Base-by-base conservation (phyloP, 768 basidiomycete genomes). In the Russula vinacea region DNA sequence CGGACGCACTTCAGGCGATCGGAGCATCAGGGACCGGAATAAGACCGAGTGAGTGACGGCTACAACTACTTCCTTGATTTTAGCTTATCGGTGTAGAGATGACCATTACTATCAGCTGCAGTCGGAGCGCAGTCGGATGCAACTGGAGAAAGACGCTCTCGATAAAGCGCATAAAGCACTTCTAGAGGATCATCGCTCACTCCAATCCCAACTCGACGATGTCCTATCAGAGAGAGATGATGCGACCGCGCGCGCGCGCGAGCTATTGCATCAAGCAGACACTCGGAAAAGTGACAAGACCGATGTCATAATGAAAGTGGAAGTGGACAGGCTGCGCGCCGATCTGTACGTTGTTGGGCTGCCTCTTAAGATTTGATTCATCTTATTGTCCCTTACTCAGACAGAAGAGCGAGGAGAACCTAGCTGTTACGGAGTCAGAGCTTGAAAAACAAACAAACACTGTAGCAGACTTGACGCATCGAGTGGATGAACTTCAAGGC, bases 361-460 rank as follows among this genome's bases (percentile, higher is more conserved):
- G 22, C 8, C 13, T 14, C 35, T 6, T 39, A 4, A 47, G 33
- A 39, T 68, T 67, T 72, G 2, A 64, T 56, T 44, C 60, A 50
- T 76, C 73, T 56, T 60, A 67, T 67, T 67, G 71, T 71, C 73
- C 75, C 71, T 60, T 71, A 73, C 67, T 67, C 76, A 95, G 94
- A 69, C 90, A 92, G 78, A 96, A 92, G 81, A 94, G 91, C 71
- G 95, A 97, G 76, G 94, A 98, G 64, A 90, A 90, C 71, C 80
- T 98, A 19, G 88, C 86, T 19, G 81, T 89, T 72, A 81, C 89
- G 2, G 94, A 97, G 72, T 80, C 84, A 0, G 92, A 92, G 65
- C 79, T 96, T 3, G 93, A 95, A 69, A 92, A 87, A 71, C 89
- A 92, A 67, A 87, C 83, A 0, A 76, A 71, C 44, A 64, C 87